Evolutionary conservation across 306 rosid genomes (phyloP).

Genomic region (Oxytropis ochrocephala): DNA sequence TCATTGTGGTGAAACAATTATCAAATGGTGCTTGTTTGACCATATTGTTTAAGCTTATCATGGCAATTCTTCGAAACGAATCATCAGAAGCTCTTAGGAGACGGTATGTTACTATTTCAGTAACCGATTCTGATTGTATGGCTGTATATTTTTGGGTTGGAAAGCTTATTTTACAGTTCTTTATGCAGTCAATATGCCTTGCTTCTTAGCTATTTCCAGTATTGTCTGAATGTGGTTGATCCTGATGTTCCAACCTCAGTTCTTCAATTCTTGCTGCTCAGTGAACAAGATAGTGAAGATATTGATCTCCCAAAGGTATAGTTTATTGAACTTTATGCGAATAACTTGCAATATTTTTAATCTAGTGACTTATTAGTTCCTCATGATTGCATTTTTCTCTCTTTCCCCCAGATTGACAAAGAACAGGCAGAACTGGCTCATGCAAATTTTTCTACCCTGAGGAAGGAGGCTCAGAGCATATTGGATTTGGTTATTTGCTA

Average conservation of each 20-base stretch:
- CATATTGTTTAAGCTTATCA: conserved; percentile 74
- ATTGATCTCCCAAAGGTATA: conserved; percentile 83
- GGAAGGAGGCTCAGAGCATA: conserved; percentile 85
- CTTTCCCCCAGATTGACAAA: conserved; percentile 60
- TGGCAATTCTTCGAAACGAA: conserved; percentile 79
- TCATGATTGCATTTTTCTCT: neutral
- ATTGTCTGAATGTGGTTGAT: conserved; percentile 81
- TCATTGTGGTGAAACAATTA: conserved; percentile 74
- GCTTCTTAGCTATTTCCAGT: conserved; percentile 95
- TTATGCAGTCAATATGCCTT: conserved; percentile 83
- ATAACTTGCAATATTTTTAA: neutral
- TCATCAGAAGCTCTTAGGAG: conserved; percentile 95
- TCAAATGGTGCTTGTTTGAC: conserved; percentile 92
- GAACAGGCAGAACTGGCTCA: conserved; percentile 82
- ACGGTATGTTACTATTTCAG: conserved; percentile 47
- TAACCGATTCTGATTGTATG: conserved; percentile 2
- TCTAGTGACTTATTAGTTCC: neutral
- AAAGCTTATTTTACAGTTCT: conserved; percentile 37
- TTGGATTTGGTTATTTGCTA: conserved; percentile 64
- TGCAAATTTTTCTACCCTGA: conserved; percentile 77
- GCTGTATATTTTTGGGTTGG: conserved; percentile 21
- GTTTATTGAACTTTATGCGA: conserved; percentile 3
- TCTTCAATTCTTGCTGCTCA: conserved; percentile 70
- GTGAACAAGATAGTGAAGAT: conserved; percentile 79
- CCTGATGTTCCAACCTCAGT: conserved; percentile 87